Evolutionary conservation across 345 rosid genomes (phyloP).

Genomic region (Firmiana major): DNA sequence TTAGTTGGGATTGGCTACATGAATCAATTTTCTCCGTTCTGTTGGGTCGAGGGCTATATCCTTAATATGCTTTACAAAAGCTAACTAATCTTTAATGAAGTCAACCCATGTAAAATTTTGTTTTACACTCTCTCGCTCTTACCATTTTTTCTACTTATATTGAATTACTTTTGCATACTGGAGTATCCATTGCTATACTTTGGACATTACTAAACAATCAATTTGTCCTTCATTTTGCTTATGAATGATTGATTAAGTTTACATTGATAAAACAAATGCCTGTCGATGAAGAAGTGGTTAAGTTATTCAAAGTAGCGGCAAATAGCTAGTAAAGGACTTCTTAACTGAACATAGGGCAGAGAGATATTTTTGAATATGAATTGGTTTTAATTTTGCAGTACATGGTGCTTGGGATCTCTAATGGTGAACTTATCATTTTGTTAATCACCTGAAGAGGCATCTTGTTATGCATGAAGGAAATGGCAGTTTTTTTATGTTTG

Average conservation of each 20-base stretch:
- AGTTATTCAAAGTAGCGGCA: not conserved
- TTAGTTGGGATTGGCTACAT: not conserved
- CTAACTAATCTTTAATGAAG: not conserved
- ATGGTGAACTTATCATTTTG: not conserved
- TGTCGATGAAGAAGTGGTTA: not conserved
- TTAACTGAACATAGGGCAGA: not conserved
- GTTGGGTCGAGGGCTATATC: not conserved
- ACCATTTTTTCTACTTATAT: not conserved
- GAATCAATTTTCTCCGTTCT: not conserved
- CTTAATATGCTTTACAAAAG: not conserved
- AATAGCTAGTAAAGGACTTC: not conserved
- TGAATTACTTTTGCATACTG: not conserved
- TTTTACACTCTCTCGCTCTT: not conserved
- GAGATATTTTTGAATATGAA: not conserved
- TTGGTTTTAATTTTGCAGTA: not conserved
- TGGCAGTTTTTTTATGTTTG: not conserved
- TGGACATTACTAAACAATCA: not conserved
- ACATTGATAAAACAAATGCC: not conserved
- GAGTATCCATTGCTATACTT: not conserved
- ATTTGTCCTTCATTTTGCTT: not conserved
- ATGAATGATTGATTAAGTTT: not conserved
- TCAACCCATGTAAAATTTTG: constrained; percentile 7
- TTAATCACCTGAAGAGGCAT: not conserved
- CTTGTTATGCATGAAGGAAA: not conserved
- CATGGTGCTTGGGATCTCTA: not conserved